Evolutionary conservation across 2,329 filamentous ascomycete genomes (phyloP), one percentile per base, ranked within the genome.

Genomic region (Colletotrichum tanaceti): DNA sequence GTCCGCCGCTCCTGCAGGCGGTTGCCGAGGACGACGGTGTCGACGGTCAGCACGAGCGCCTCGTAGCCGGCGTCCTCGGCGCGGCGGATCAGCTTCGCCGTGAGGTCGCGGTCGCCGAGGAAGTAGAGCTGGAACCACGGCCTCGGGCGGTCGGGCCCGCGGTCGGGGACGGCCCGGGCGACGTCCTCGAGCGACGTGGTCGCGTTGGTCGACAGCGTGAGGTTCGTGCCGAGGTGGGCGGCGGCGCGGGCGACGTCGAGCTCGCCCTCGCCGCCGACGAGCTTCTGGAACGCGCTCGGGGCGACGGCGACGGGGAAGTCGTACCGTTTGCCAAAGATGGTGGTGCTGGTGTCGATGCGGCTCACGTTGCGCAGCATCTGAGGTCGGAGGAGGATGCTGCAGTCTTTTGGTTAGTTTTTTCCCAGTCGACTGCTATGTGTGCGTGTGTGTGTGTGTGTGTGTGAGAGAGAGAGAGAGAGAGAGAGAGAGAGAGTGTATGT

Each of bases 121-220:
- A 74, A 65, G 38, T 74, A 74, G 28, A 74, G 68, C 53, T 74
- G 73, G 43, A 73, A 73, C 75, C 74, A 76, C 2, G 66, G 58
- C 1, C 59, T 55, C 2, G 73, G 73, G 4, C 63, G 65, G 2
- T 65, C 62, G 7, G 65, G n/a, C 1, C 71, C 68, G 11, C 67
- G 49, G 9, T 57, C 52, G 11, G 70, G 63, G 1, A 72, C 54
- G 2, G 63, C 63, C 5, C 64, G n/a, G 7, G 72, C 71, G 10
- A 77, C 75, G 58, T 77, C 75, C 57, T 77, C 75, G 4, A 76
- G 70, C 1, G 72, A 72, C 2, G 75, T 75, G 4, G 75, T 76
- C 0, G 75, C 72, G 49, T 75, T 72, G 0, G 72, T 74, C 1
- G 75, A 77, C 2, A 78, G 68, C 0, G 72, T 75, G 52, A 78